Evolutionary conservation across 768 basidiomycete species (phyloP).

Genomic region (Rhodotorula sphaerocarpa): DNA sequence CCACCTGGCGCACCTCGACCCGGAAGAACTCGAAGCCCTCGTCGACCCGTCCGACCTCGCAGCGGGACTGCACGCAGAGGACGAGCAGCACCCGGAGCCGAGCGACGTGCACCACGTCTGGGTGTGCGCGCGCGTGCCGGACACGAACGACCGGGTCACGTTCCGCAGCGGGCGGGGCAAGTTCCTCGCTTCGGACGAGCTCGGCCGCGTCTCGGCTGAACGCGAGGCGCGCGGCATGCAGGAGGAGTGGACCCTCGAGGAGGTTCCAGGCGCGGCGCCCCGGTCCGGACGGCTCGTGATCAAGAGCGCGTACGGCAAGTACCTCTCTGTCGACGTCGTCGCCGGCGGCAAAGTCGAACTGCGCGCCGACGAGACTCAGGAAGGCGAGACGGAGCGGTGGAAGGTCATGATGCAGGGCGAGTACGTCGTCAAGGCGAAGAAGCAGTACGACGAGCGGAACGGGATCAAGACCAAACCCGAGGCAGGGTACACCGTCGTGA

Average conservation of each 20-base stretch:
- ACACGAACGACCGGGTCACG: constrained; percentile 67
- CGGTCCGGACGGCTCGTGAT: constrained; percentile 50
- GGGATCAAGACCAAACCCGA: constrained; percentile 50
- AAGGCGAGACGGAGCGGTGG: constrained; percentile 77
- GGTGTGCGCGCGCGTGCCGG: constrained; percentile 79
- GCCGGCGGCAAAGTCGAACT: constrained; percentile 71
- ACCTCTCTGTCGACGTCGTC: constrained; percentile 72
- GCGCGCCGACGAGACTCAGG: constrained; percentile 68
- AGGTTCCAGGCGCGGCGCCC: constrained; percentile 38
- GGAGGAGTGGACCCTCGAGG: constrained; percentile 83
- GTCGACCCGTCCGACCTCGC: constrained; percentile 13
- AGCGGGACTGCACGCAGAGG: too few species aligned
- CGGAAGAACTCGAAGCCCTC: constrained; percentile 33
- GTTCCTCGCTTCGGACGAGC: constrained; percentile 78
- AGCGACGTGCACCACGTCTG: constrained; percentile 81
- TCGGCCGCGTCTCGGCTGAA: constrained; percentile 73
- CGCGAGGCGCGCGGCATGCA: constrained; percentile 84
- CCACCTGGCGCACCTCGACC: constrained; percentile 15
- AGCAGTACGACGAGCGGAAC: constrained; percentile 61
- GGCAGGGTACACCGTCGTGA: constrained; percentile 57
- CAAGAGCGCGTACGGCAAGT: constrained; percentile 81
- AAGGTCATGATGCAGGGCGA: constrained; percentile 83
- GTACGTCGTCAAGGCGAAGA: constrained; percentile 72
- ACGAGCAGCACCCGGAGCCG: constrained; percentile 44
- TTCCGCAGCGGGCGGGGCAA: constrained; percentile 69